Conservation (phyloP, 208 protist species). For the Angomonas desouzai region DNA sequence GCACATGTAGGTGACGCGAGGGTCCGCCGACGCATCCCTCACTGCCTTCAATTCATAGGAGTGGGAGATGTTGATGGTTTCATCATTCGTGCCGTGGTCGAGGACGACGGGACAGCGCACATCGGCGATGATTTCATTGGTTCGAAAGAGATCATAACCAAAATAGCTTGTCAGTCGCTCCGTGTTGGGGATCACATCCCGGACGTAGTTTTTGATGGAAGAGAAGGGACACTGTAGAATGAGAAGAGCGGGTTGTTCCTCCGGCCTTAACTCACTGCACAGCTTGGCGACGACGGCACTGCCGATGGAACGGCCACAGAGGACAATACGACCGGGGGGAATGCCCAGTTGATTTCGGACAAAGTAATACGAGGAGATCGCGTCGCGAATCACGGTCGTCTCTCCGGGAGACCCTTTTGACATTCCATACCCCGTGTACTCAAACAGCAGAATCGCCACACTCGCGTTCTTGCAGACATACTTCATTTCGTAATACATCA, state of each 20-base stretch:
- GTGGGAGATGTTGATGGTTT: conserved; percentile 66
- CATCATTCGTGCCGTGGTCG: conserved; percentile 77
- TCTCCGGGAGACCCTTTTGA: conserved; percentile 45
- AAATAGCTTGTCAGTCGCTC: conserved; percentile 65
- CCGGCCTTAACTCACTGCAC: conserved; percentile 30
- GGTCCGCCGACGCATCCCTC: conserved; percentile 36
- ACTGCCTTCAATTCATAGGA: conserved; percentile 44
- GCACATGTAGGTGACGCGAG: conserved; percentile 59
- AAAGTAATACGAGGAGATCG: conserved; percentile 65
- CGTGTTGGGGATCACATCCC: conserved; percentile 53
- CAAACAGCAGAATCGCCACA: conserved; percentile 62
- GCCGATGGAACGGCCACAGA: conserved; percentile 82
- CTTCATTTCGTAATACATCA: conserved; percentile 64
- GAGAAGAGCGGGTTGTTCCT: conserved; percentile 42
- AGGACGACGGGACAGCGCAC: conserved; percentile 77
- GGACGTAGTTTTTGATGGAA: conserved; percentile 69
- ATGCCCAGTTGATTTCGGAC: conserved; percentile 42
- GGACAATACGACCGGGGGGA: conserved; percentile 50
- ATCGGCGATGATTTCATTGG: conserved; percentile 67
- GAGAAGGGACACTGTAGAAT: conserved; percentile 77
- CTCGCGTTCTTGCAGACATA: conserved; percentile 47
- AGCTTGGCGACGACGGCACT: conserved; percentile 52
- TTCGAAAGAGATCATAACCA: conserved; percentile 82
- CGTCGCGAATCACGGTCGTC: conserved; percentile 55
- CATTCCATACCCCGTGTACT: conserved; percentile 85